Conservation (phyloP, 2,329 filamentous ascomycete genomes). For the Colletotrichum lindemuthianum region DNA sequence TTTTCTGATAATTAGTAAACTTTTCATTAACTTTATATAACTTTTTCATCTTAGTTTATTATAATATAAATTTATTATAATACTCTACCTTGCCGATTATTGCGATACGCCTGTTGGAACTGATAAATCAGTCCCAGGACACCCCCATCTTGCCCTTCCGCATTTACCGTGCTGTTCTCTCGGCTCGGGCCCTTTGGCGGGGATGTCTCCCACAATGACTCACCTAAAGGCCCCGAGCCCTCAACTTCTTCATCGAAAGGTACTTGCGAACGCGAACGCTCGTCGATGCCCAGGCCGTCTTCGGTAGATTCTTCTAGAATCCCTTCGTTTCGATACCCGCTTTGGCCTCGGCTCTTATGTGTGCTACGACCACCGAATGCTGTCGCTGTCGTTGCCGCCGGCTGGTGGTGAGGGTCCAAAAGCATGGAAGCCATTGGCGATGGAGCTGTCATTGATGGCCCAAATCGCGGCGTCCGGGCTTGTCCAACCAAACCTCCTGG, state of each 20-base stretch:
- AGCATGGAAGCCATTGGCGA: conserved; percentile 79
- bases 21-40: too few relatives aligned
- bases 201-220: conserved; percentile 69
- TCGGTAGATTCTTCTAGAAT: conserved; percentile 68
- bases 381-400: conserved; percentile 60
- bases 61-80: conserved; percentile 15
- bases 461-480: conserved; percentile 55
- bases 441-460: conserved; percentile 57
- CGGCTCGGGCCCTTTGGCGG: conserved; percentile 61
- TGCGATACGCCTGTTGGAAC: conserved; percentile 66
- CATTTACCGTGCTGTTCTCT: conserved; percentile 60
- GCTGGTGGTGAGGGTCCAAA: conserved; percentile 80
- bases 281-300: conserved; percentile 51
- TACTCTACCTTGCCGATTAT: conserved; percentile 54
- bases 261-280: conserved; percentile 62
- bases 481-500: conserved; percentile 45
- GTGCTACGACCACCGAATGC: conserved; percentile 56
- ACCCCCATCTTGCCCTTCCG: conserved; percentile 60
- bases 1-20: too few relatives aligned
- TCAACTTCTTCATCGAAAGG: conserved; percentile 66
- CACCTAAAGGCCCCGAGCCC: conserved; percentile 61
- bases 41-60: neutral
- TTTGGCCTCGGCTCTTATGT: conserved; percentile 57
- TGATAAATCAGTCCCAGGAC: conserved; percentile 69
- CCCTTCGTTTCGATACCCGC: conserved; percentile 58